phyloP scores from a whole-genome alignment of 331 rosid species.

The Quercus lobata region DNA sequence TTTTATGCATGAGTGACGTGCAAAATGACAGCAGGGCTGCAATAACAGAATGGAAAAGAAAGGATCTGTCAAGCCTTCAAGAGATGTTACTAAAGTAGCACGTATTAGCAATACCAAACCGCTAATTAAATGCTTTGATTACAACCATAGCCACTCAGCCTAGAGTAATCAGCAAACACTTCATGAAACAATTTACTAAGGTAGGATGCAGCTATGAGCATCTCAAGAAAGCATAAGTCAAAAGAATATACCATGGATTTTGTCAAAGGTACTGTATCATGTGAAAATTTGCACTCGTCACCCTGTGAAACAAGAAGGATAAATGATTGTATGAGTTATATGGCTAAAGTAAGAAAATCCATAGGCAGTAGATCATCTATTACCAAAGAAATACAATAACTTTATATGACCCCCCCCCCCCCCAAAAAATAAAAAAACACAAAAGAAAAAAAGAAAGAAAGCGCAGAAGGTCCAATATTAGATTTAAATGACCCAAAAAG shows the following conservation, averaged over 20 bases:
- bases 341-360: neutral
- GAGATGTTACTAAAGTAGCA: neutral
- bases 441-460: too few relatives aligned
- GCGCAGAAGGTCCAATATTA: neutral
- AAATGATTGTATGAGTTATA: neutral
- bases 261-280: constrained; percentile 63
- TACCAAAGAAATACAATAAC: neutral
- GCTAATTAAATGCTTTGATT: neutral
- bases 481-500: neutral
- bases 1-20: constrained; percentile 79
- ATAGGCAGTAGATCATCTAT: neutral
- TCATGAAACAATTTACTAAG: neutral
- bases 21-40: constrained; percentile 78
- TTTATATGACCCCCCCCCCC: neutral
- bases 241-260: constrained; percentile 56
- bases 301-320: constrained; percentile 51
- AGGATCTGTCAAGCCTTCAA: neutral
- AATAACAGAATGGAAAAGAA: constrained; percentile 27
- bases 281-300: constrained; percentile 83
- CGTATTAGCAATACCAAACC: neutral
- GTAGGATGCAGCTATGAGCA: neutral
- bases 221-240: neutral
- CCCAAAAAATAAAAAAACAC: too few relatives aligned
- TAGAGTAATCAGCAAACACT: neutral
- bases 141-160: neutral